Evolutionary conservation across 2,329 filamentous ascomycete genomes (phyloP).

Genomic region (Epichloe bromicola): DNA sequence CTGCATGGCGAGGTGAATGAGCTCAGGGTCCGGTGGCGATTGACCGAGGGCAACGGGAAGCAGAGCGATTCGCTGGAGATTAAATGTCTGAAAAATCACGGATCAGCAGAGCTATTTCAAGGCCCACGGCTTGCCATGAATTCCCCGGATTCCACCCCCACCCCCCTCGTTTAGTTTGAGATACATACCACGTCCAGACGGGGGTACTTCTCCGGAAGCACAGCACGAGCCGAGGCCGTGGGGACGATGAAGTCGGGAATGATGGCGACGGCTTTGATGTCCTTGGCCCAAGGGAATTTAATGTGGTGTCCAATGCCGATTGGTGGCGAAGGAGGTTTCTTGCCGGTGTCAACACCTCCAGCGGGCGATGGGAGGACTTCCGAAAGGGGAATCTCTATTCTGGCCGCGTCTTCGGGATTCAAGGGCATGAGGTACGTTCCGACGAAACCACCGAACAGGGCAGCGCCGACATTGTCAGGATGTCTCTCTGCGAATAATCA

Average conservation of each 20-base stretch:
- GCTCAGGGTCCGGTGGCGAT: constrained; percentile 78
- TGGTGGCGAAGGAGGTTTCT: constrained; percentile 78
- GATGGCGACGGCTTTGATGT: constrained; percentile 94
- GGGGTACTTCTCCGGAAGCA: constrained; percentile 71
- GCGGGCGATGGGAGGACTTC: constrained; percentile 86
- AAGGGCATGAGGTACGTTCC: constrained; percentile 93
- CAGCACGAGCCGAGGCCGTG: constrained; percentile 80
- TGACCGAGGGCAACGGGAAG: constrained; percentile 80
- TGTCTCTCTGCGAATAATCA: constrained; percentile 50
- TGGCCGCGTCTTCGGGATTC: constrained; percentile 73
- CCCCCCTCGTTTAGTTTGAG: background rate
- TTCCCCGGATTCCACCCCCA: too few relatives aligned
- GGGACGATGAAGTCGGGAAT: constrained; percentile 93
- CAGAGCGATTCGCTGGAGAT: constrained; percentile 85
- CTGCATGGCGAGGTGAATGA: constrained; percentile 97
- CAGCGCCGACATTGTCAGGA: constrained; percentile 88
- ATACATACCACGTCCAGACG: constrained; percentile 65
- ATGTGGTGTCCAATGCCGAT: constrained; percentile 90
- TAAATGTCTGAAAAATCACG: constrained; percentile 50
- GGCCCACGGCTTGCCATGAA: background rate
- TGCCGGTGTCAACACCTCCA: constrained; percentile 81
- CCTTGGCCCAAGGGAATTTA: constrained; percentile 83
- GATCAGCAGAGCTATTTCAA: background rate
- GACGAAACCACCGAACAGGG: constrained; percentile 90
- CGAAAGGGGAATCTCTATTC: constrained; percentile 85